Evolutionary conservation across 345 rosid species (phyloP), one percentile per base, ranked within the genome.

Genomic region (Eucalyptus erythrocorys): DNA sequence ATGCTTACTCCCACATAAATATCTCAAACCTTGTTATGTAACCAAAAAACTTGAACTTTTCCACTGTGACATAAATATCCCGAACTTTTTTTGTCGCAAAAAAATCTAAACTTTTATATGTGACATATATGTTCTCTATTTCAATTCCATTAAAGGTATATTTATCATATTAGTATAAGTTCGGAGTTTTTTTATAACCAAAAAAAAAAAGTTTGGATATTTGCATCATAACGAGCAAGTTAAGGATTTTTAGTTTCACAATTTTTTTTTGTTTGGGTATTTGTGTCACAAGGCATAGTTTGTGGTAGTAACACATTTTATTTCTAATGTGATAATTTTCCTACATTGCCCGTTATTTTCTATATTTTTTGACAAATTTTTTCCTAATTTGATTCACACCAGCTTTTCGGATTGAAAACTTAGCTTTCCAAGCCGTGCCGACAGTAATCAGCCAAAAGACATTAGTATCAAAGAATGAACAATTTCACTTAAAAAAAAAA

Each of bases 31-130:
- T 55, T 10, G 24, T 55, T 9, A 26, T 22, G 30, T 55, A 24
- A 24, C 30, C 0, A 4, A 55, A 24, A 24, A 9, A 9, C 30
- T 10, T 55, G 30, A 24, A 55, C 30, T 22, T 55, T 9, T 21
- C 6, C 0, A 24, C 0, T 10, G 1, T 26, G 0, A 55, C 30
- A 55, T 9, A 55, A 55, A 55, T 2, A 24, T 26, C 3, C 13
- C 1, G 0, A 55, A 55, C 10, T 2, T 55, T 55, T 55, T 22
- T 26, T 55, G 6, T 55, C 30, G 2, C 13, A 22, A 55, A 55
- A 55, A 55, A 24, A 9, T 26, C 13, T 4, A 24, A 55, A 55
- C 6, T 24, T 24, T 9, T 55, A 55, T 22, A 55, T 55, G 61
- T 10, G 13, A 55, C 61, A 55, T 55, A 55, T 24, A 10, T 55